These are phyloP conservation scores for Suillus bovinus DNA, from an alignment of 768 basidiomycete species.

Conservation along the genomic window DNA sequence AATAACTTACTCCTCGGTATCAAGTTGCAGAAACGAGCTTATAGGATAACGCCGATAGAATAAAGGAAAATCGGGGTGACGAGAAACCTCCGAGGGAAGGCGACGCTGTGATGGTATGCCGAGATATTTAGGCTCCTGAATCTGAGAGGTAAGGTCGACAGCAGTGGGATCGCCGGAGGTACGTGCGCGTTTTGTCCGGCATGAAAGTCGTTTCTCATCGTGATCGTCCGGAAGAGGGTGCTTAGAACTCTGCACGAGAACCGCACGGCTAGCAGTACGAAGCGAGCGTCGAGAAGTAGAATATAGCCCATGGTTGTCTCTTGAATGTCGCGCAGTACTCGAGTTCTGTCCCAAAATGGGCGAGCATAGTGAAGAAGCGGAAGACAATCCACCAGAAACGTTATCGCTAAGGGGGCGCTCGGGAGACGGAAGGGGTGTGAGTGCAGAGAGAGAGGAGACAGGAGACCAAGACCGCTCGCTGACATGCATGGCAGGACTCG, in stretches of 20 bases:
- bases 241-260: background rate
- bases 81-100: constrained; percentile 50
- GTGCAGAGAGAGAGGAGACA: constrained; percentile 29
- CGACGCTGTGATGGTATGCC: constrained; percentile 37
- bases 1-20: constrained; percentile 40
- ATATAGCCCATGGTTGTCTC: background rate
- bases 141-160: background rate
- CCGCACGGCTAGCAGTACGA: background rate
- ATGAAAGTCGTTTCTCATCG: background rate
- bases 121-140: background rate
- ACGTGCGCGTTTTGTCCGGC: background rate
- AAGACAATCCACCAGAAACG: background rate
- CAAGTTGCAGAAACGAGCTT: constrained; percentile 51
- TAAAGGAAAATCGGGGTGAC: constrained; percentile 52
- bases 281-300: background rate
- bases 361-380: no score
- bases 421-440: constrained; percentile 32
- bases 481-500: constrained; percentile 7
- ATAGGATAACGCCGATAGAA: constrained; percentile 73
- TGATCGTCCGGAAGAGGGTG: background rate
- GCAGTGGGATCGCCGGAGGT: background rate
- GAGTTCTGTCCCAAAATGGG: background rate
- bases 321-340: background rate
- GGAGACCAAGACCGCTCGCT: constrained; percentile 23
- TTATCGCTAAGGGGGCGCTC: constrained; percentile 6